Evolutionary conservation across 495 filamentous ascomycete species (phyloP), one percentile per base, ranked within the genome.

Genomic region (Articulospora tetracladia): DNA sequence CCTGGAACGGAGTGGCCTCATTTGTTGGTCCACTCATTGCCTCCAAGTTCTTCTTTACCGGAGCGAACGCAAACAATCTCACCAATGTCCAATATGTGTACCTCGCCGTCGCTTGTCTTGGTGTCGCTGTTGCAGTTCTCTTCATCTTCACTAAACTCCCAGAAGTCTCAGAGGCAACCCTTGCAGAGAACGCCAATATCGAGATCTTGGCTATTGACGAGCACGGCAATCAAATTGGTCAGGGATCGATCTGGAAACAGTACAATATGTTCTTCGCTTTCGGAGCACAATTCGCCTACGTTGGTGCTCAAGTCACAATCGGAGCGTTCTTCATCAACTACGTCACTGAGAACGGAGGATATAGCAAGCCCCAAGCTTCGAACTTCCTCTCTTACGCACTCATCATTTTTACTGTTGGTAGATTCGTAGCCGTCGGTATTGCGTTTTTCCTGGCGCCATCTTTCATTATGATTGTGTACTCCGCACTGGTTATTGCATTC

Each of bases 281-380:
- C 48, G 59, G 86, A 26, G 80, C 86, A 17, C 88, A 92, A 65
- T 91, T 89, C 78, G 83, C 79, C 22, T 91, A 91, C 67, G 82
- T 87, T 24, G 86, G 86, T 41, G 80, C 86, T 0, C 88, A 92
- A 64, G 86, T 81, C 57, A 81, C 81, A 2, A 77, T 81, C 50
- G 79, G 78, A 0, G 70, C 75, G 6, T 80, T 79, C 70, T 84
- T 86, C 69, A 84, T 85, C 70, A 85, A 86, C 72, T 85, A 84
- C 59, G 77, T 75, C 20, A 76, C 72, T n/a, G 80, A 85, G 46
- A 81, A 78, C 36, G 75, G 79, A 59, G 64, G 69, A 3, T 76
- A 74, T 27, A 77, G 73, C 25, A 61, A 71, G 19, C 66, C 76
- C 4, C 69, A 71, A 23, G 82, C 74, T 68, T 74, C 78, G 3